Base-by-base conservation (phyloP, 139 green algal species). In the Chlorella sorokiniana region DNA sequence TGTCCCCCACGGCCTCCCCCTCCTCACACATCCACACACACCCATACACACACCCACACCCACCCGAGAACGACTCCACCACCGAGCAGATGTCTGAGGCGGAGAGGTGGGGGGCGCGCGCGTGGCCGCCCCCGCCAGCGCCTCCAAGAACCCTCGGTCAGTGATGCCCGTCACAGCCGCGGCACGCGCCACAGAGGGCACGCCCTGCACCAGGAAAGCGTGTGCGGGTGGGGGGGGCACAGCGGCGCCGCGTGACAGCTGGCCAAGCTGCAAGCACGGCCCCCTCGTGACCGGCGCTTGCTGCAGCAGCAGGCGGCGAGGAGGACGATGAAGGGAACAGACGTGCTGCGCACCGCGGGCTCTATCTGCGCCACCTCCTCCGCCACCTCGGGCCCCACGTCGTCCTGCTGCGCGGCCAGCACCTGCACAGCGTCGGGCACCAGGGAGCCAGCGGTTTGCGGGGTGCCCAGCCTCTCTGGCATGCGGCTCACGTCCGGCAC, bases 31-130 rank as follows among this genome's bases (percentile, higher is more conserved):
- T 10, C 41, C 27, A 9, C 4, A 2, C 27, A 20, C 27, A 61
- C 23, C 37, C 38, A 14, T 27, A 72, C 65, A 52, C 4, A 27
- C 25, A n/a, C 14, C 37, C 27, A 25, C 3, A 11, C 75, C 31
- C 75, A 81, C 75, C 75, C 4, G 56, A 72, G 23, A 81, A 81
- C 27, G 56, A 73, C 45, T 88, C 84, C 27, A 81, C 69, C 37
- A 88, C 40, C 56, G 71, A 82, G 78, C 78, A 85, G 25, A 88
- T 71, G 69, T 85, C 84, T 27, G 56, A 62, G 52, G 84, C n/a
- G 31, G 54, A 61, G 23, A 88, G 62, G 1, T 67, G 31, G 44
- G 75, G 64, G 75, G 85, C 51, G 54, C 78, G 14, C 51, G 62
- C 42, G 83, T 54, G 25, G 78, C 78, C 9, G 56, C 69, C 23